A percentile compares a stretch with the other conserved stretches of the same genome.
Conservation (phyloP, 148 eudicot genomes). For the Pharnaceum exiguum region DNA sequence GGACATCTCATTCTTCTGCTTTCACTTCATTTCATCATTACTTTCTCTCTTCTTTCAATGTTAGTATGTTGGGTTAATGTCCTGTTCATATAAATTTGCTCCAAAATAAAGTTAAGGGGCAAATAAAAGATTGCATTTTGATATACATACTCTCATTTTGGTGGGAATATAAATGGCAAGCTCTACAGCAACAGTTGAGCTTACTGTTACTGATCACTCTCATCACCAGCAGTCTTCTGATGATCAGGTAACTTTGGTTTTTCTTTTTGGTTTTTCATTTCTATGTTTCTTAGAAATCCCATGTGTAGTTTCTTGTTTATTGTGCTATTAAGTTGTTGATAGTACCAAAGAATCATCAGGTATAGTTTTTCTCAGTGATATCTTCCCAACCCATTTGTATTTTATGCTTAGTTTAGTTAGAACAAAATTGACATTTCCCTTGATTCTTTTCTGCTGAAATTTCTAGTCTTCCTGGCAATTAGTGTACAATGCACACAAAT, state of each 20-base stretch:
- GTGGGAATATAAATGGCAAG: conserved; percentile 15
- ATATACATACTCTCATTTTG: too few species aligned
- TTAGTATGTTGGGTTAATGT: background rate
- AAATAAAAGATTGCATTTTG: too few species aligned
- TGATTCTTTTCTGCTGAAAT: too few species aligned
- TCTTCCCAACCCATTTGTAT: too few species aligned
- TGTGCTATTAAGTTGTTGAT: too few species aligned
- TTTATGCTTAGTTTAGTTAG: too few species aligned
- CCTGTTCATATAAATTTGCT: conserved; percentile 4
- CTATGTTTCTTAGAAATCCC: background rate
- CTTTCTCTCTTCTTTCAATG: conserved; percentile 8
- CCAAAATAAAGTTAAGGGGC: background rate
- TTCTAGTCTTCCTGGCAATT: too few species aligned
- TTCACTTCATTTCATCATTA: conserved; percentile 9
- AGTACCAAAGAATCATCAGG: too few species aligned
- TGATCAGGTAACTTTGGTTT: conserved; percentile 17
- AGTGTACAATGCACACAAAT: too few species aligned
- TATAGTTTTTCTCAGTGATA: too few species aligned
- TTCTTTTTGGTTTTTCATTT: background rate
- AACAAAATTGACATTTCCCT: too few species aligned
- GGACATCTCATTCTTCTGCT: background rate
- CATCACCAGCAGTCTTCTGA: background rate
- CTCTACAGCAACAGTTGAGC: conserved; percentile 1
- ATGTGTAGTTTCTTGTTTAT: too few species aligned
- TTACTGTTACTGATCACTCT: conserved; percentile 1